phyloP scores from a whole-genome alignment of 169 alveolate genomes.

The Eimeria acervulina region DNA sequence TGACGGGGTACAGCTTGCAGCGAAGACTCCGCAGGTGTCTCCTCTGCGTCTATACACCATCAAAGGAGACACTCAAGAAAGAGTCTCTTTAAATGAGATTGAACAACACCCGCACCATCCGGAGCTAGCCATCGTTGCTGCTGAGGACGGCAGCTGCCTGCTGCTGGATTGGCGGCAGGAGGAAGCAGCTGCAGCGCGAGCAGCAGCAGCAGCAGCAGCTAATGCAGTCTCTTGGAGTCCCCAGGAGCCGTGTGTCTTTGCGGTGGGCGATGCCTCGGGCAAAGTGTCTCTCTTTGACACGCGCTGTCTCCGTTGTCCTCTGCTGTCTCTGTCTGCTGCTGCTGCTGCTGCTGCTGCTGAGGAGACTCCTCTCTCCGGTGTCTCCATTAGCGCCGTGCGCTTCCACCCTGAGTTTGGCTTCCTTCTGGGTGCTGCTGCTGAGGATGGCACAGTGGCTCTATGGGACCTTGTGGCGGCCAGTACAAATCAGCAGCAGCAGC shows the following conservation, averaged over 20 bases:
- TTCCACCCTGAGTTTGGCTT: slow-evolving; percentile 65
- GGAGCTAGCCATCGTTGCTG: slow-evolving; percentile 49
- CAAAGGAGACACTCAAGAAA: background rate
- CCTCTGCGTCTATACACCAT: background rate
- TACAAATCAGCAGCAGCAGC: slow-evolving; percentile 11
- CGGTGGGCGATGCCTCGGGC: slow-evolving; percentile 14
- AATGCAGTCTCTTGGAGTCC: slow-evolving; percentile 47
- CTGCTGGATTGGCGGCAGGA: slow-evolving; percentile 69
- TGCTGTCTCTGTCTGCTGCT: slow-evolving; percentile 37
- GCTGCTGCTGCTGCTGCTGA: slow-evolving; percentile 34
- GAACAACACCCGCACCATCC: slow-evolving; percentile 66
- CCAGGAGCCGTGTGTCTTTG: slow-evolving; percentile 46
- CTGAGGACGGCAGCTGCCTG: slow-evolving; percentile 58
- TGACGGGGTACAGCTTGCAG: slow-evolving; percentile 62
- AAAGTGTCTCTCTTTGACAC: slow-evolving; percentile 34
- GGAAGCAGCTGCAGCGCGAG: slow-evolving; percentile 1
- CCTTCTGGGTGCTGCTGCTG: slow-evolving; percentile 36
- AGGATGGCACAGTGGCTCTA: slow-evolving; percentile 34
- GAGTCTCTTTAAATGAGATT: slow-evolving; percentile 18
- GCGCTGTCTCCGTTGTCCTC: slow-evolving; percentile 27
- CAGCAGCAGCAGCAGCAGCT: slow-evolving; percentile 44
- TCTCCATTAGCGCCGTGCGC: slow-evolving; percentile 48
- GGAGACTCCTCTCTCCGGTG: background rate
- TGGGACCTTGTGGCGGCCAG: slow-evolving; percentile 39
- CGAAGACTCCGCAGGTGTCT: slow-evolving; percentile 31